Conservation (phyloP, 179 eudicot genomes). For the Silene noctiflora region DNA sequence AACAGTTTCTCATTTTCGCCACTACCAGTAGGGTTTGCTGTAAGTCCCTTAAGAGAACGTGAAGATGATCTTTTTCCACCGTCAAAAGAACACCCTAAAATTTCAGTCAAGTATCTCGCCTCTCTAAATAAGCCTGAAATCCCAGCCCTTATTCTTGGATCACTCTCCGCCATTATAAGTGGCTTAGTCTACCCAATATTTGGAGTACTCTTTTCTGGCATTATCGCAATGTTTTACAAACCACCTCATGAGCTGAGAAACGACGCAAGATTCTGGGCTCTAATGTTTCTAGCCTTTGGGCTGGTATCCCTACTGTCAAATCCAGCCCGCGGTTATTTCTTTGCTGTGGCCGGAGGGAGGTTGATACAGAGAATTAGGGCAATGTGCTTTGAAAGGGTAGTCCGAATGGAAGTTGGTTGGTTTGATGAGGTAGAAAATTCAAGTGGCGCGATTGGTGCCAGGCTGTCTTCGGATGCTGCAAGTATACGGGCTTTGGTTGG, state of each 20-base stretch:
- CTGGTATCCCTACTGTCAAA: slow-evolving; percentile 15
- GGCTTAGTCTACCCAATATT: slow-evolving; percentile 15
- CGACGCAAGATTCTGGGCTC: slow-evolving; percentile 15
- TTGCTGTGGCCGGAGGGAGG: slow-evolving; percentile 18
- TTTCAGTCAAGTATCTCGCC: slow-evolving; percentile 20
- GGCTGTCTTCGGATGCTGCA: slow-evolving; percentile 18
- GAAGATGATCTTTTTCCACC: slow-evolving; percentile 20
- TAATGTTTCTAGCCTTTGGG: slow-evolving; percentile 18
- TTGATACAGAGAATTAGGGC: slow-evolving; percentile 21
- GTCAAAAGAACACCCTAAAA: slow-evolving; percentile 15
- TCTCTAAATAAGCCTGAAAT: slow-evolving; percentile 22
- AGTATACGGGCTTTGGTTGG: slow-evolving; percentile 17
- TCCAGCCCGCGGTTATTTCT: slow-evolving; percentile 16
- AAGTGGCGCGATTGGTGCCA: slow-evolving; percentile 20
- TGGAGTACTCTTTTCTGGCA: slow-evolving; percentile 15
- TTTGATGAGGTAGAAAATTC: slow-evolving; percentile 20
- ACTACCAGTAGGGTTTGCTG: slow-evolving; percentile 13
- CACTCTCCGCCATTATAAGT: slow-evolving; percentile 17
- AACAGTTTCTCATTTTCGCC: slow-evolving; percentile 21
- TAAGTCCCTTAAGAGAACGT: slow-evolving; percentile 15
- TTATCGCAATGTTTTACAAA: slow-evolving; percentile 17
- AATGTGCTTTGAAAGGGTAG: slow-evolving; percentile 20
- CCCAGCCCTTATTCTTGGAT: slow-evolving; percentile 13
- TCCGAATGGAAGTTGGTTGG: slow-evolving; percentile 24
- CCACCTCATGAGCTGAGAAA: slow-evolving; percentile 22